phyloP scores from a whole-genome alignment of 129 eudicot species.

The Flaveria bidentis region DNA sequence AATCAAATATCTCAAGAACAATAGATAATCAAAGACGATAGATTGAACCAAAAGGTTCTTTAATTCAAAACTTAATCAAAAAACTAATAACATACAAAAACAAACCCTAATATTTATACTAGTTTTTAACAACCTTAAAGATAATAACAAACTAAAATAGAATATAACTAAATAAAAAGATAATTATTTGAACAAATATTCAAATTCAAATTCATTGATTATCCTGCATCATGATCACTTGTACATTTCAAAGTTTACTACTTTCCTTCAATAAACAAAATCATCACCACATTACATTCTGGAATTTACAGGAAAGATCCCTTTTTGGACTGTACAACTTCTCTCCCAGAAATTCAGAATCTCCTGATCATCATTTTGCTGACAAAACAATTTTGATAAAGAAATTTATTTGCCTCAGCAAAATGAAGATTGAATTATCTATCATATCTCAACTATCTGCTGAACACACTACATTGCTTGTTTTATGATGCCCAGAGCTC shows the following conservation, averaged over 20 bases:
- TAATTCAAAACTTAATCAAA: no score
- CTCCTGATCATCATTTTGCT: constrained; percentile 9
- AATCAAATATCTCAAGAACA: no score
- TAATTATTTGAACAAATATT: no score
- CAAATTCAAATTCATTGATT: no score
- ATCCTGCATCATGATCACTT: background rate
- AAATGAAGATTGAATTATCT: constrained; percentile 12
- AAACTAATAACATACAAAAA: no score
- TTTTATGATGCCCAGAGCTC: constrained; percentile 19
- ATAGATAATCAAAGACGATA: no score
- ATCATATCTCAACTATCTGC: constrained; percentile 20
- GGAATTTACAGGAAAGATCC: constrained; percentile 5
- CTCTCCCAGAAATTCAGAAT: background rate
- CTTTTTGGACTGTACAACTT: background rate
- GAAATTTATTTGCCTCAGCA: background rate
- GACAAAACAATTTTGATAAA: constrained; percentile 18
- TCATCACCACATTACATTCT: constrained; percentile 14
- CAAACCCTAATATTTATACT: no score
- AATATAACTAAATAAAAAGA: no score
- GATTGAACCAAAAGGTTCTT: no score
- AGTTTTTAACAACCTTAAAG: no score
- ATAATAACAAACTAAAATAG: no score
- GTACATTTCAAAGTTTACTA: background rate
- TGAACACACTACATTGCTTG: constrained; percentile 9
- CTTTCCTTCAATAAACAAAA: constrained; percentile 15